phyloP scores from a whole-genome alignment of 2,329 filamentous ascomycete genomes.

The Sclerotiophoma versabilis region DNA sequence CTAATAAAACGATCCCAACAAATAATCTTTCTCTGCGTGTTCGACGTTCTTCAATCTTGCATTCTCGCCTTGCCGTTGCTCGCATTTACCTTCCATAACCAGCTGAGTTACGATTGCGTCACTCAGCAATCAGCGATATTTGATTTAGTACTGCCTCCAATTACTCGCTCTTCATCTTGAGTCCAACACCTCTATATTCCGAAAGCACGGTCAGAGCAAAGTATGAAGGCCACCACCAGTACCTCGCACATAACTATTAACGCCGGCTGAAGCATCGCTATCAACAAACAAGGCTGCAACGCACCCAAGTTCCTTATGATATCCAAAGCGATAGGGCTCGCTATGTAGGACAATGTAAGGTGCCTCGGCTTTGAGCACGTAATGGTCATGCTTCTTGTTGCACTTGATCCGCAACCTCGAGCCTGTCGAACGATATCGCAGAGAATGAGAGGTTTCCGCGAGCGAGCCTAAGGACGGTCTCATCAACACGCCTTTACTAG shows the following conservation, averaged over 20 bases:
- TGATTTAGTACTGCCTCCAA: no score
- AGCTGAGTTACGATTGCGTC: neutral
- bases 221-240: no score
- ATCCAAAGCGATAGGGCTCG: neutral
- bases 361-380: neutral
- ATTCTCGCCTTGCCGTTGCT: neutral
- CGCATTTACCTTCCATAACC: neutral
- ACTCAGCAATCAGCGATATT: neutral
- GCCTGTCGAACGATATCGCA: neutral
- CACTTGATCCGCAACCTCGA: no score
- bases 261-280: neutral
- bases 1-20: no score
- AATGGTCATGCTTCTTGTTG: neutral
- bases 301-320: neutral
- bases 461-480: no score
- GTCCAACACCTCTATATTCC: no score
- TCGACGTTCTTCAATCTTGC: neutral
- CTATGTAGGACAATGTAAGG: no score
- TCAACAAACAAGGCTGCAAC: neutral
- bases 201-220: neutral
- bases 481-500: no score
- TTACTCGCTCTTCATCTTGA: no score
- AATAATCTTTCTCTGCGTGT: neutral
- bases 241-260: neutral
- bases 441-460: no score